phyloP scores from a whole-genome alignment of 805 yeast species.

The Candida parachauliodes region DNA sequence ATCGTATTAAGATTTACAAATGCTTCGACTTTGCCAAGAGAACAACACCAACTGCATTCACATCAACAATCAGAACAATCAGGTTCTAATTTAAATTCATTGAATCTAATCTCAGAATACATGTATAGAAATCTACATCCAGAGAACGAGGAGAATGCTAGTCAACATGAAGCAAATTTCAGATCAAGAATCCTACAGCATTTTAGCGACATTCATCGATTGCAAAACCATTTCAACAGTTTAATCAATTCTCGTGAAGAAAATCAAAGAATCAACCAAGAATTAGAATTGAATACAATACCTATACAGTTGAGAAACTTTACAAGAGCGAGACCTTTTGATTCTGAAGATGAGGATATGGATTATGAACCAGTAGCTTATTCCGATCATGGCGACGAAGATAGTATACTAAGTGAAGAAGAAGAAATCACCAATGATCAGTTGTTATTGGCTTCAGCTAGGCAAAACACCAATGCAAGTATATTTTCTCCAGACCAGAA shows the following conservation, averaged over 20 bases:
- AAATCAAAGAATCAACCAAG: slow-evolving; percentile 4
- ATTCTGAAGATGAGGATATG: slow-evolving; percentile 9
- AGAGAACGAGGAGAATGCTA: background rate
- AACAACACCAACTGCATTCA: background rate
- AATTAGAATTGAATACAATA: slow-evolving; percentile 1
- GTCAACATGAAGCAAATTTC: slow-evolving; percentile 7
- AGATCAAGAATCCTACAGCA: slow-evolving; percentile 10
- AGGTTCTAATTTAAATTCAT: slow-evolving; percentile 4
- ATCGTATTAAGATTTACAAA: slow-evolving; percentile 6
- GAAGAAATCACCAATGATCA: slow-evolving; percentile 15
- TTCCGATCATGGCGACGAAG: slow-evolving; percentile 9
- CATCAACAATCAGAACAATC: too few relatives aligned
- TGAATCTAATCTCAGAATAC: slow-evolving; percentile 8
- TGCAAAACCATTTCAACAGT: slow-evolving; percentile 8
- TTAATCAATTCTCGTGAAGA: slow-evolving; percentile 5
- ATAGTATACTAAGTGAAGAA: slow-evolving; percentile 10
- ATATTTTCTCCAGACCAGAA: background rate
- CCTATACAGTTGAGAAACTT: slow-evolving; percentile 10
- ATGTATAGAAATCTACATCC: slow-evolving; percentile 7
- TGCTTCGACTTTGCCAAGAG: slow-evolving; percentile 1
- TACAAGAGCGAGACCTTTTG: slow-evolving; percentile 7
- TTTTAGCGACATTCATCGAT: slow-evolving; percentile 8
- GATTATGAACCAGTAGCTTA: slow-evolving; percentile 8
- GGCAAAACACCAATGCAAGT: slow-evolving; percentile 16
- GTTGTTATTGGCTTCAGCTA: slow-evolving; percentile 24